Percentiles rank a stretch among this genome's conserved stretches.
phyloP scores from a whole-genome alignment of 176 grass and related monocot species.

The Juncus effusus region DNA sequence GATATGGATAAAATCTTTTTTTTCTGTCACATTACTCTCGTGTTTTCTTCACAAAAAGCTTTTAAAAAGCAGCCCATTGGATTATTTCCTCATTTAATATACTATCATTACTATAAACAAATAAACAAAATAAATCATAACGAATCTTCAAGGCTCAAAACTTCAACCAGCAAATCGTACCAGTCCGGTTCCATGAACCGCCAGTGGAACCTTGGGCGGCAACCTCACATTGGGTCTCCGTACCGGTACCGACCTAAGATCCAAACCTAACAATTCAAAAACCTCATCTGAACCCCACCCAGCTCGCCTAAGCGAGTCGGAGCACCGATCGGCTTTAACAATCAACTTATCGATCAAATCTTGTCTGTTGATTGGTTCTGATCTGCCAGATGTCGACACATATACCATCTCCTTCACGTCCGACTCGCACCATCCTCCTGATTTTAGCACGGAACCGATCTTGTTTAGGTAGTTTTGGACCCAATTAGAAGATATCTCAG shows the following conservation, averaged over 20 bases:
- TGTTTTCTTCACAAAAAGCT: constrained; percentile 24
- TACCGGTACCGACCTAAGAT: constrained; percentile 22
- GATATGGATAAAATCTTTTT: constrained; percentile 7
- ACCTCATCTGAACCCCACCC: constrained; percentile 76
- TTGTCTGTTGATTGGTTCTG: constrained; percentile 9
- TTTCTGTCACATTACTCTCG: constrained; percentile 8
- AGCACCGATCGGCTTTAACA: constrained; percentile 48
- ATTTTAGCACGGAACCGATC: constrained; percentile 34
- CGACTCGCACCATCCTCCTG: constrained; percentile 46
- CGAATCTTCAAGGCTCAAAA: neutral
- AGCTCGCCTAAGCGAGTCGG: constrained; percentile 40
- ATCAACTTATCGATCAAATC: constrained; percentile 21
- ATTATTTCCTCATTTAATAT: neutral
- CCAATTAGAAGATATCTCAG: constrained; percentile 32
- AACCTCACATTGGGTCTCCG: constrained; percentile 38
- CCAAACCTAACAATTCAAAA: constrained; percentile 45
- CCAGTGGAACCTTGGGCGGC: constrained; percentile 53
- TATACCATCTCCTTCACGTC: constrained; percentile 64
- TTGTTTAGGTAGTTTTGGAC: constrained; percentile 37
- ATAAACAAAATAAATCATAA: neutral
- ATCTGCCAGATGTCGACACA: neutral
- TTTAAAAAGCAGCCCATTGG: constrained; percentile 13
- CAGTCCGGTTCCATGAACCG: constrained; percentile 24
- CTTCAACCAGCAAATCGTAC: neutral
- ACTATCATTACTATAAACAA: neutral